phyloP scores from a whole-genome alignment of 1,284 basidiomycete species.

The Bjerkandera adusta region DNA sequence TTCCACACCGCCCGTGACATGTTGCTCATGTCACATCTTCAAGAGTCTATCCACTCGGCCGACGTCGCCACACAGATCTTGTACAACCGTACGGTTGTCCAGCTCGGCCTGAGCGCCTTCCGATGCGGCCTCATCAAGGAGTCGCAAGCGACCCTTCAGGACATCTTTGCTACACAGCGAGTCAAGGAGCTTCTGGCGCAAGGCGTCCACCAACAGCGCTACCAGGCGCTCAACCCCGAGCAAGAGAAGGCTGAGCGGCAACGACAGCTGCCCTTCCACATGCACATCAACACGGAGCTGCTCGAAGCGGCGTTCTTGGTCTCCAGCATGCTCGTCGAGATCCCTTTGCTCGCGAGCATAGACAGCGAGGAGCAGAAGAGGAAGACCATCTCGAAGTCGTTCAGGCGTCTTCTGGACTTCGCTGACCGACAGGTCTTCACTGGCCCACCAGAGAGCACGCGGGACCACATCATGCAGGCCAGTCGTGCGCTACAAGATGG shows the following conservation, averaged over 20 bases:
- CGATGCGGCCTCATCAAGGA: constrained; percentile 94
- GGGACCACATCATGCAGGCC: constrained; percentile 99
- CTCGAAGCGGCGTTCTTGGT: constrained; percentile 97
- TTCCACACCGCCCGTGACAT: constrained; percentile 98
- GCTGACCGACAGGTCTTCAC: constrained; percentile 98
- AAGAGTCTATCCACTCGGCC: constrained; percentile 93
- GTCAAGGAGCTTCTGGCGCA: constrained; percentile 98
- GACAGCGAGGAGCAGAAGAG: constrained; percentile 92
- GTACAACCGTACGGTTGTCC: constrained; percentile 97
- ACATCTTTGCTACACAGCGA: constrained; percentile 95
- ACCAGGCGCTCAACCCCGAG: constrained; percentile 85
- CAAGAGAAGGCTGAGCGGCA: constrained; percentile 97
- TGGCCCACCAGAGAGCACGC: constrained; percentile 96
- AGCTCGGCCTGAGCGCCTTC: constrained; percentile 97
- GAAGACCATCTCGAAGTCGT: constrained; percentile 91
- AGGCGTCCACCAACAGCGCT: constrained; percentile 92
- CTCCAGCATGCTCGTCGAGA: constrained; percentile 98
- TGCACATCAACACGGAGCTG: constrained; percentile 99
- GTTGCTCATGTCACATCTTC: constrained; percentile 98
- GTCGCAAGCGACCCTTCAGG: constrained; percentile 88
- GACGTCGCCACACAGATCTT: constrained; percentile 98
- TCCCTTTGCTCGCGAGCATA: constrained; percentile 92
- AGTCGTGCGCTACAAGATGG: constrained; percentile 95
- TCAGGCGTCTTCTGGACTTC: constrained; percentile 94
- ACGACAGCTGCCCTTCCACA: constrained; percentile 97